Base-by-base conservation (phyloP, 1,139 yeast genomes). In the Kodamaea fungicola region DNA sequence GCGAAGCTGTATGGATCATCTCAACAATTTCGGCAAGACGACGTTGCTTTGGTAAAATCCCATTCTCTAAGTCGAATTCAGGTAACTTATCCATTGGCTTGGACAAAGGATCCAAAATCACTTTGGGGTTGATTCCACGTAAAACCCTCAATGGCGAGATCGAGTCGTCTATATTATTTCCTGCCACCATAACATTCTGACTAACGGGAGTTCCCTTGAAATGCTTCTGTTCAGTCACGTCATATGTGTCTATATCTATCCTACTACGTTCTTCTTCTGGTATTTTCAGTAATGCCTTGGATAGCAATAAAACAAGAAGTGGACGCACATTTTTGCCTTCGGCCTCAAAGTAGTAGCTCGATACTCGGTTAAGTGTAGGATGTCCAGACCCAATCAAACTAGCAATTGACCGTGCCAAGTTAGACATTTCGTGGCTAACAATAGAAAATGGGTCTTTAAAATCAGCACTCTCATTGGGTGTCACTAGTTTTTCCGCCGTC, bases 281-380 rank as follows among this genome's bases (percentile, higher is more conserved):
- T 31, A 89, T 86, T 38, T 76, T 78, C 45, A 85, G 76, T 42
- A 92, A 67, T 2, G 96, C 94, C 54, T 89, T 84, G 30, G 95
- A 80, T 41, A 92, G 67, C 36, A 92, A 65, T 41, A 92, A 67
- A 12, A 92, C 97, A 45, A 92, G 77, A 50, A 92, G 65, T 2
- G 99, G 99, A 42, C 99, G 75, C 22, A 94, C 88, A 55, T 89
- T 95, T 62, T 92, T 92, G 7, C 98, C 98, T 56, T 90, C 96
- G 13, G 94, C 87, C 60, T 90, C 96, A 52, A 94, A 90, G 62
- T 92, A 92, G 63, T 94, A 92, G 34, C 90, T 80, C 21, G 96
- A 83, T 4, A 90, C 96, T 49, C 95, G 72, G 61, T 90, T 89
- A 42, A 92, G 71, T 5, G 94, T 83, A 1, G 97, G 97, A 55